Evolutionary conservation across 352 stramenopile genomes (phyloP), one percentile per base, ranked within the genome.

Genomic region (Blastocystis sp.): DNA sequence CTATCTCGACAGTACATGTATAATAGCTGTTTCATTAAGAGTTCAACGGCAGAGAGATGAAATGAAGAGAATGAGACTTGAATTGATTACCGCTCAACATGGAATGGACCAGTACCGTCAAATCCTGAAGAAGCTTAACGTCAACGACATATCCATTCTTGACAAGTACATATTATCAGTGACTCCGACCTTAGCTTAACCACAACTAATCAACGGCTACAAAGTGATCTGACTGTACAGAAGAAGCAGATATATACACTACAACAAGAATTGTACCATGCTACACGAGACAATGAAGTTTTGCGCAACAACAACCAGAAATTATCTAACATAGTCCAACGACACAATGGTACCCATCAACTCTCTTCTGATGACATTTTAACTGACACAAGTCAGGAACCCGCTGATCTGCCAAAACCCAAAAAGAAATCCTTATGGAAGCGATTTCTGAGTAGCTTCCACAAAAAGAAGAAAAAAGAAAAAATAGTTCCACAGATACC

Each of bases 251-350:
- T 30, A 17, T 81, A 81, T 33, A 58, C 69, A 13, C 24, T 81
- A 9, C 69, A 62, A 27, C 69, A 81, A 62, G 69, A 81, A 54
- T 42, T 81, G n/a, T 81, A 62, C 22, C 44, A 42, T 33, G 9
- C 60, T 19, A 51, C 69, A 24, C 44, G 53, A 5, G 69, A 60
- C 17, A 44, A 81, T 33, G 35, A 81, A 22, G 44, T n/a, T 4
- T 22, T 76, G 24, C 64, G 42, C 35, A 24, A 37, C 30, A 76
- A 76, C 27, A 62, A 62, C 24, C 60, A 73, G n/a, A 22, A 35
- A 48, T 24, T 73, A 17, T 48, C 60, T 1, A 22, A 48, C 13
- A 17, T 73, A 30, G 13, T 44, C 42, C 4, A 58, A 13, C 24
- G 27, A 27, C 27, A 35, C 44, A 42, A 5, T 35, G 15, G 5